Base-by-base conservation (phyloP, 2,329 filamentous ascomycete genomes). In the Trichoderma citrinoviride region DNA sequence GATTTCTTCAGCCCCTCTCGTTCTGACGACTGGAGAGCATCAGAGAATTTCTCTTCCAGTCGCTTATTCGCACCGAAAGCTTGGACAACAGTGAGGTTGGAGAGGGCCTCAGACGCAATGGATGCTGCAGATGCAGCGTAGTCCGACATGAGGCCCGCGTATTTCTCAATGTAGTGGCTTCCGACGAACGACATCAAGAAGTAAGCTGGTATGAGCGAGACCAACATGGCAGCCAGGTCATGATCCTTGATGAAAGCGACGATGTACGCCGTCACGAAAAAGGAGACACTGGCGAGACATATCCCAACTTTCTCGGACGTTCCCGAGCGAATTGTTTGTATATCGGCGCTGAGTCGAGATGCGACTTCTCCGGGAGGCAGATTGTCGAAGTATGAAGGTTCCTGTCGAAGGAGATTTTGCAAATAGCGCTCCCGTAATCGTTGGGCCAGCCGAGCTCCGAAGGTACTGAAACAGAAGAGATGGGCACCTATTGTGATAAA, bases 251-350 rank as follows among this genome's bases (percentile, higher is more conserved):
- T 82, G 67, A 88, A 88, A 2, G 85, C 84, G 19, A 88, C 82
- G 5, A 87, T 78, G 66, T 86, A 88, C 2, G 85, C 83, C 0
- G 86, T 85, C 50, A 87, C 72, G 68, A 88, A 88, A 72, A 87
- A 88, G 0, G 84, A 84, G 12, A 84, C 70, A 49, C 81, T 85
- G 14, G 84, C 84, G 12, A 84, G 70, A 47, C 81, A 84, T 15
- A 88, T 82, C 37, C 86, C 86, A 19, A 87, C 85, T 70, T 89
- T 89, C 74, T 89, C 87, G 1, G 83, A 85, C 0, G 85, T 87
- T 19, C 86, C 87, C 0, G 81, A 80, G 63, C 85, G 85, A 56
- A 89, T 84, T 0, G 83, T 82, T 61, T 85, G 80, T 33, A 88
- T 85, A 69, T 88, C 86, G 58, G 79, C 81, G 69, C 83, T 84